phyloP scores from a whole-genome alignment of 2,329 filamentous ascomycete genomes.

The Fusarium ambrosium region DNA sequence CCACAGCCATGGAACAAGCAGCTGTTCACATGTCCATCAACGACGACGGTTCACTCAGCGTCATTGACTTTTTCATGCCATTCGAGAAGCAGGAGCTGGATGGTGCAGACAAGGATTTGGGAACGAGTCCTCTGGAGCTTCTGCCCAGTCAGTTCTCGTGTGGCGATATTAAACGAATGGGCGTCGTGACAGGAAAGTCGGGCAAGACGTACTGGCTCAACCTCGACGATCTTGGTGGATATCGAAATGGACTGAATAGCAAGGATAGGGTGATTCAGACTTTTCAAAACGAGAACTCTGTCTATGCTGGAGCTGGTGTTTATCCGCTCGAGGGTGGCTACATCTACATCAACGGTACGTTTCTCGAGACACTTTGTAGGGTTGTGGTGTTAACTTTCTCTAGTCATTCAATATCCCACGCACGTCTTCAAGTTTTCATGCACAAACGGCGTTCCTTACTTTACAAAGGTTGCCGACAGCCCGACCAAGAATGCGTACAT shows the following conservation, averaged over 20 bases:
- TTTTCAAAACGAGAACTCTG: constrained; percentile 59
- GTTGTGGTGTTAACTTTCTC: neutral
- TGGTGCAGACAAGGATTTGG: constrained; percentile 65
- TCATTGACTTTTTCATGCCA: constrained; percentile 68
- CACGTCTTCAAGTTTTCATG: constrained; percentile 71
- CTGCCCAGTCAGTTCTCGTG: constrained; percentile 59
- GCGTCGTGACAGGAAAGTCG: constrained; percentile 65
- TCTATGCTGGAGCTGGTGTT: constrained; percentile 62
- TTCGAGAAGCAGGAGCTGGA: constrained; percentile 65
- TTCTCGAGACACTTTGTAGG: no score
- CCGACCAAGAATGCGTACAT: constrained; percentile 64
- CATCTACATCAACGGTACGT: constrained; percentile 59
- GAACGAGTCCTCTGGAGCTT: constrained; percentile 60
- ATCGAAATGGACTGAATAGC: constrained; percentile 53
- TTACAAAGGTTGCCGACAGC: constrained; percentile 66
- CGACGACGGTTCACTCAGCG: constrained; percentile 56
- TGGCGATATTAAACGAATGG: constrained; percentile 60
- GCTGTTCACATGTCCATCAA: constrained; percentile 60
- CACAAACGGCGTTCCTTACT: constrained; percentile 63
- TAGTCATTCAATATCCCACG: constrained; percentile 66
- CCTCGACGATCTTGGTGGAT: constrained; percentile 57
- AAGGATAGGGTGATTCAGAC: constrained; percentile 61
- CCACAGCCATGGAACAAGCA: constrained; percentile 60
- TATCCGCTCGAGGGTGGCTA: constrained; percentile 64
- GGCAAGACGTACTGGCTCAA: constrained; percentile 63